phyloP scores from a whole-genome alignment of 164 flowering plant species.

The Saururus chinensis region DNA sequence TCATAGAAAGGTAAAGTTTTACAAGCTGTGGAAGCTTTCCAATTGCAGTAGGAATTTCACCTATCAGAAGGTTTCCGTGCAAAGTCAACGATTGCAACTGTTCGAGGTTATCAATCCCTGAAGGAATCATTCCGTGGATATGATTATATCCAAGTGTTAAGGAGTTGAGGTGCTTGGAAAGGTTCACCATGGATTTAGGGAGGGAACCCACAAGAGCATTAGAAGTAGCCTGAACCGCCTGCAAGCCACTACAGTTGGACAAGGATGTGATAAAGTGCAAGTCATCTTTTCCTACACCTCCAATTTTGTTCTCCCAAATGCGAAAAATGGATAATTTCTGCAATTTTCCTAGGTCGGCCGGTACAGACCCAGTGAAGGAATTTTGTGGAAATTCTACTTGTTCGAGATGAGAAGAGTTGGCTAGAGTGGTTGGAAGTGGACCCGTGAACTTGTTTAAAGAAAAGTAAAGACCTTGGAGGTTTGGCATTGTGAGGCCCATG shows the following conservation, averaged over 20 bases:
- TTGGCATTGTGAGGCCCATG: slow-evolving; percentile 17
- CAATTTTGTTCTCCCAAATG: not conserved
- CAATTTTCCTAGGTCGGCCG: slow-evolving; percentile 1
- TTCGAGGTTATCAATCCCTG: slow-evolving; percentile 21
- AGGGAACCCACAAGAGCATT: slow-evolving; percentile 20
- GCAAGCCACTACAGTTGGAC: not conserved
- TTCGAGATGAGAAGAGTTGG: slow-evolving; percentile 2
- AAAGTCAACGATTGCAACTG: slow-evolving; percentile 9
- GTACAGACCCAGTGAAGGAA: slow-evolving; percentile 3
- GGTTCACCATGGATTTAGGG: slow-evolving; percentile 19
- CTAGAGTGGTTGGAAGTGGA: slow-evolving; percentile 1
- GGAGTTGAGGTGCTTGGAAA: slow-evolving; percentile 4
- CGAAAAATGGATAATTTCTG: not conserved
- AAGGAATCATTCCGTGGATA: slow-evolving; percentile 23
- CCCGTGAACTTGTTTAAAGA: not conserved
- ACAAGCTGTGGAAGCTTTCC: slow-evolving; percentile 21
- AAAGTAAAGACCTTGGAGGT: slow-evolving; percentile 1
- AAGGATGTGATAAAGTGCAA: slow-evolving; percentile 3
- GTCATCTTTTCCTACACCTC: not conserved
- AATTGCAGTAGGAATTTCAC: slow-evolving; percentile 17
- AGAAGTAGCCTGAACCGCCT: not conserved
- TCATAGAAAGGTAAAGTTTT: slow-evolving; percentile 5
- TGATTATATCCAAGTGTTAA: slow-evolving; percentile 8
- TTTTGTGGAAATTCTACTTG: not conserved
- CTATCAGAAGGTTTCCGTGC: slow-evolving; percentile 10